Conservation (phyloP, 805 yeast genomes). For the Scheffersomyces amazonensis region DNA sequence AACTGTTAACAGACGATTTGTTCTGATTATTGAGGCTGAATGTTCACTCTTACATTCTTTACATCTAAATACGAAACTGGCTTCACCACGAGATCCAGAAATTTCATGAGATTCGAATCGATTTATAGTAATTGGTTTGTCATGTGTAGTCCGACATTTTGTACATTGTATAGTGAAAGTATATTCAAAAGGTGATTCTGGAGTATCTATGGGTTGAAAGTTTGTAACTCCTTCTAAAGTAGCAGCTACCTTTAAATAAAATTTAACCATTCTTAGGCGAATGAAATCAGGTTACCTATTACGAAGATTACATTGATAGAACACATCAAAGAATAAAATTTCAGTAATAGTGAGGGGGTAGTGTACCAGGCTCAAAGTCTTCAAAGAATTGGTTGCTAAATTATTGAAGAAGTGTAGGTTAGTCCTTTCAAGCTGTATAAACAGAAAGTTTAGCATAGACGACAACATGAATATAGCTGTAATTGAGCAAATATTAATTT, state of each 20-base stretch:
- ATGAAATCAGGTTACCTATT: too few relatives aligned
- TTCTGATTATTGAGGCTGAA: constrained; percentile 30
- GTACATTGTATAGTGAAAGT: constrained; percentile 73
- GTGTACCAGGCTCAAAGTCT: too few relatives aligned
- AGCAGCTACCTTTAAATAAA: constrained; percentile 37
- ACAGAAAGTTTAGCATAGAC: too few relatives aligned
- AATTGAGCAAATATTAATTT: too few relatives aligned
- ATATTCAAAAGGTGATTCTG: constrained; percentile 66
- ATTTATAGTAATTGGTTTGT: constrained; percentile 67
- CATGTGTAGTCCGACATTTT: constrained; percentile 74
- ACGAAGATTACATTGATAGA: too few relatives aligned
- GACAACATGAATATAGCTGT: too few relatives aligned
- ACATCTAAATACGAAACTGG: constrained; percentile 79
- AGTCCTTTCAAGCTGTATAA: too few relatives aligned
- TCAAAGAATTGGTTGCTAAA: too few relatives aligned
- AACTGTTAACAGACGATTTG: constrained; percentile 26
- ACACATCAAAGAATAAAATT: too few relatives aligned
- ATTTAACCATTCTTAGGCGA: constrained; percentile 44
- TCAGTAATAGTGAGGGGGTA: too few relatives aligned
- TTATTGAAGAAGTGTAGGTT: too few relatives aligned
- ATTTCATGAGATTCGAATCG: constrained; percentile 63
- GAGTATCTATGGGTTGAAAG: constrained; percentile 59
- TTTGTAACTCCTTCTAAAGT: constrained; percentile 54
- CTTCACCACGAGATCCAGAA: constrained; percentile 74
- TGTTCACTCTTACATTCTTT: constrained; percentile 53